phyloP scores from a whole-genome alignment of 192 early-diverging fungal species.

The Coemansia sp. region DNA sequence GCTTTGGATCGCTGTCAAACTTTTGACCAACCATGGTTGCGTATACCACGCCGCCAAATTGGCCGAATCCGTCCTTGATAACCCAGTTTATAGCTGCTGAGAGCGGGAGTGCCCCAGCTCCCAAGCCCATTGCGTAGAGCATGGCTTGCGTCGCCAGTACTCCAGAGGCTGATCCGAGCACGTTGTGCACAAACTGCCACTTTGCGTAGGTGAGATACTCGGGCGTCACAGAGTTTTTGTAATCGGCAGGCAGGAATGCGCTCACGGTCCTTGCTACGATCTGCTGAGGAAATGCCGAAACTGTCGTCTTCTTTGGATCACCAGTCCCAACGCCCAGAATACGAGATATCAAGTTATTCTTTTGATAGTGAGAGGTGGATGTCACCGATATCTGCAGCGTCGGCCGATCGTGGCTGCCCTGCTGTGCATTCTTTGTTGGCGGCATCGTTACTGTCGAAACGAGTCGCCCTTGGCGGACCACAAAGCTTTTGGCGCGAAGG shows the following conservation, averaged over 20 bases:
- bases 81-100: constrained; percentile 90
- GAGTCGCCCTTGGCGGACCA: constrained; percentile 2
- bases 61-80: constrained; percentile 87
- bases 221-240: constrained; percentile 67
- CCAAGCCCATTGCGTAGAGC: constrained; percentile 79
- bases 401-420: not conserved
- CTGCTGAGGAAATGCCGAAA: not conserved
- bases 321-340: not conserved
- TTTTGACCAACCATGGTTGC: constrained; percentile 70
- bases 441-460: constrained; percentile 6
- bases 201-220: constrained; percentile 73
- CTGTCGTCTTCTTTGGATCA: not conserved
- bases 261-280: not conserved
- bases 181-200: constrained; percentile 78
- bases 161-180: constrained; percentile 74
- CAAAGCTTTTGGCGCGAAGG: not conserved
- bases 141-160: constrained; percentile 85
- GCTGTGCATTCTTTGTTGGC: not conserved
- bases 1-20: constrained; percentile 84
- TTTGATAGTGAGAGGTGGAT: not conserved
- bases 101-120: constrained; percentile 68
- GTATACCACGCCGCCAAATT: constrained; percentile 81
- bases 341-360: not conserved
- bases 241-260: constrained; percentile 76
- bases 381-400: not conserved